Evolutionary conservation across 805 yeast genomes (phyloP).

Genomic region (Zygosaccharomyces rouxii): DNA sequence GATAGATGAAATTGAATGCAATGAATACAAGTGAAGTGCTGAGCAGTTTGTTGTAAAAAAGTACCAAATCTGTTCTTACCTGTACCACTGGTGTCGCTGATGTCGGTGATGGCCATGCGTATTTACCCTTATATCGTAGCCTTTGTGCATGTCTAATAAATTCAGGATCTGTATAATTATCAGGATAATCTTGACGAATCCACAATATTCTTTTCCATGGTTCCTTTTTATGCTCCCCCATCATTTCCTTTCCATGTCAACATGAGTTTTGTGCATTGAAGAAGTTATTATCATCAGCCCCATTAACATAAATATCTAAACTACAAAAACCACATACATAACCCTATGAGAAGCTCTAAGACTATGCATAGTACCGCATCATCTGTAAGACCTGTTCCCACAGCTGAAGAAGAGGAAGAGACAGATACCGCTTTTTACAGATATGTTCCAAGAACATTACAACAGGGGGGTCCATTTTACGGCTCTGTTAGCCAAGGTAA

Average conservation of each 20-base stretch:
- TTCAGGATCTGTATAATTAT: conserved; percentile 79
- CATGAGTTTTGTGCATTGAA: not conserved
- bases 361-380: conserved; percentile 6
- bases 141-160: conserved; percentile 45
- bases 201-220: conserved; percentile 86
- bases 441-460: conserved; percentile 12
- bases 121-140: conserved; percentile 17
- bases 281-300: not conserved
- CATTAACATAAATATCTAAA: not conserved
- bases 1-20: conserved; percentile 44
- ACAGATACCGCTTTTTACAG: conserved; percentile 4
- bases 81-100: conserved; percentile 9
- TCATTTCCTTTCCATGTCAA: not conserved
- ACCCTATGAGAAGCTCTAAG: not conserved
- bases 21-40: conserved; percentile 59
- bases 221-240: conserved; percentile 12
- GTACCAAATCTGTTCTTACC: conserved; percentile 25
- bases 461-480: conserved; percentile 8
- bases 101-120: conserved; percentile 12
- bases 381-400: conserved; percentile 2
- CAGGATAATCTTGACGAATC: conserved; percentile 82
- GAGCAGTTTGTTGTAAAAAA: conserved; percentile 40
- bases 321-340: not conserved
- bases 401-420: conserved; percentile 14
- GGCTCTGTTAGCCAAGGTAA: not conserved